These are phyloP conservation scores for Gnetum montanum DNA, from an alignment of 75 land plant genomes.

Conservation along the genomic window DNA sequence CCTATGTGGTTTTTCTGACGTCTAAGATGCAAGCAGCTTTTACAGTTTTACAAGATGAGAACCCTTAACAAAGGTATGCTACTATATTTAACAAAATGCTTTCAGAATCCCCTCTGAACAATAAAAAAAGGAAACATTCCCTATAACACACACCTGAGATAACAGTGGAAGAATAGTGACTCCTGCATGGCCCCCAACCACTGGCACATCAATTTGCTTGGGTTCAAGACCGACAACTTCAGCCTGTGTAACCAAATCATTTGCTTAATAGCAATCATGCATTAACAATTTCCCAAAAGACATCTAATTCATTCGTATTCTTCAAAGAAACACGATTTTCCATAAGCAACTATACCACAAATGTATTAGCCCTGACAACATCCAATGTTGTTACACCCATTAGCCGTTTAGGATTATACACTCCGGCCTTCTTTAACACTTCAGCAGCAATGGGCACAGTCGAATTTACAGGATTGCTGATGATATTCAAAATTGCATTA, in stretches of 20 bases:
- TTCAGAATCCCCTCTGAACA: neutral
- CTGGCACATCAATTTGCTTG: constrained; percentile 78
- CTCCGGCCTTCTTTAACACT: constrained; percentile 90
- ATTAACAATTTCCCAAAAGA: neutral
- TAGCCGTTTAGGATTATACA: constrained; percentile 80
- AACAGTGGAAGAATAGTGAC: constrained; percentile 92
- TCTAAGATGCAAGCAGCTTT: no score
- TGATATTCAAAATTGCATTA: constrained; percentile 77
- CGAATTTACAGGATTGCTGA: constrained; percentile 98
- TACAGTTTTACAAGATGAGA: neutral
- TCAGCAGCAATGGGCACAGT: constrained; percentile 98
- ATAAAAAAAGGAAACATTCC: neutral
- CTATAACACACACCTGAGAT: constrained; percentile 61
- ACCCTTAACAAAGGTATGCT: neutral
- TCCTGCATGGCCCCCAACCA: constrained; percentile 98
- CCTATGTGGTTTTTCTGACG: no score
- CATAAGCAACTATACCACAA: constrained; percentile 64
- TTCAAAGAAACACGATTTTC: neutral
- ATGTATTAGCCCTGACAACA: constrained; percentile 97
- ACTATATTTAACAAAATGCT: neutral
- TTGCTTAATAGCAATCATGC: neutral
- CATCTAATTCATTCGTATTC: neutral
- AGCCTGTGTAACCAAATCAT: constrained; percentile 40
- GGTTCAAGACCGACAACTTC: constrained; percentile 97
- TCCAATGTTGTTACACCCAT: constrained; percentile 95